Evolutionary conservation across 1,284 basidiomycete genomes (phyloP).

Genomic region (Puccinia novopanici): DNA sequence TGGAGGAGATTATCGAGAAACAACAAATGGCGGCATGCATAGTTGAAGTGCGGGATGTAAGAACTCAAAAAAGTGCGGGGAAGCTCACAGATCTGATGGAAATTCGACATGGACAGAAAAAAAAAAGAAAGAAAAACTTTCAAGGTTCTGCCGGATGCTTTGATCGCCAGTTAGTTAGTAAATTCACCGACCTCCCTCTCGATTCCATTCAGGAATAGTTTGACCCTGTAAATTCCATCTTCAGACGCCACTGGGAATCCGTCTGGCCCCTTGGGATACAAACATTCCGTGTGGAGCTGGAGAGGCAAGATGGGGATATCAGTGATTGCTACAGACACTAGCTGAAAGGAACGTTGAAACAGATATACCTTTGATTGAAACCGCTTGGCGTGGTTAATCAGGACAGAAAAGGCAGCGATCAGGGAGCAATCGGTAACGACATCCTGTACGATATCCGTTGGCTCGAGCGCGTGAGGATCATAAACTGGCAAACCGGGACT

Average conservation of each 20-base stretch:
- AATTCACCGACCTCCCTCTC: constrained; percentile 24
- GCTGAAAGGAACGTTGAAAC: neutral
- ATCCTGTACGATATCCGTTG: constrained; percentile 48
- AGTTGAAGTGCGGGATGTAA: neutral
- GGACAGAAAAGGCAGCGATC: constrained; percentile 44
- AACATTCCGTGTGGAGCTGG: constrained; percentile 37
- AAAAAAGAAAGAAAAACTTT: neutral
- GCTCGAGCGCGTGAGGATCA: constrained; percentile 1
- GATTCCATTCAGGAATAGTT: constrained; percentile 42
- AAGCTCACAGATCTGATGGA: constrained; percentile 35
- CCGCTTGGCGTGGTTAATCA: constrained; percentile 34
- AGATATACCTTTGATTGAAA: constrained; percentile 26
- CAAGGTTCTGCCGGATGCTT: neutral
- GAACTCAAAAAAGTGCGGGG: neutral
- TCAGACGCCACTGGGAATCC: constrained; percentile 15
- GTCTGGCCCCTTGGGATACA: constrained; percentile 32
- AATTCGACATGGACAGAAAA: neutral
- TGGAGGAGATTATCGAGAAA: neutral
- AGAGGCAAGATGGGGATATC: neutral
- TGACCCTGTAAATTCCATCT: constrained; percentile 43
- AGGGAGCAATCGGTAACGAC: constrained; percentile 49
- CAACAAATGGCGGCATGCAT: neutral
- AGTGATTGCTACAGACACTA: neutral
- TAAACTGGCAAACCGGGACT: constrained; percentile 19
- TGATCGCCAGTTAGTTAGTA: no score